Percentiles rank a stretch among this genome's conserved stretches.
These are phyloP conservation scores for Gonium pectorale DNA, from an alignment of 139 green algal genomes.

Conservation along the genomic window DNA sequence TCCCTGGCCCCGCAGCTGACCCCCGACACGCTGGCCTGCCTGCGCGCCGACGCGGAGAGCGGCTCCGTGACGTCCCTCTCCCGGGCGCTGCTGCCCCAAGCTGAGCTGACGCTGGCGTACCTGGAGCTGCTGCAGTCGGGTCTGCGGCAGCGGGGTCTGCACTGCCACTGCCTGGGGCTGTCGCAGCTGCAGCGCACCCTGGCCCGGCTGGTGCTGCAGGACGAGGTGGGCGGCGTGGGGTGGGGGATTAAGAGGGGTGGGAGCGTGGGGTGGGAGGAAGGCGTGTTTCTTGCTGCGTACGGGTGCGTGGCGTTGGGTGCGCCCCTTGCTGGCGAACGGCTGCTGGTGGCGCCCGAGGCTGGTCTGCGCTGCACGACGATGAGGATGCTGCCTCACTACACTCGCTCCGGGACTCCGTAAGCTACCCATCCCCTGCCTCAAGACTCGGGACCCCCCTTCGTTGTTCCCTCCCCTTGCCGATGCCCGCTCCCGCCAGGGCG, in stretches of 20 bases:
- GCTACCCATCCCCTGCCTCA: too few relatives aligned
- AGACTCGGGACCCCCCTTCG: not conserved
- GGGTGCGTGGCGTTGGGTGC: too few relatives aligned
- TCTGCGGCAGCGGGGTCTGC: conserved; percentile 20
- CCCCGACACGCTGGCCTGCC: not conserved
- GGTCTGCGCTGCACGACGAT: too few relatives aligned
- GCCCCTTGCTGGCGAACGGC: too few relatives aligned
- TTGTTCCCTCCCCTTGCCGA: not conserved
- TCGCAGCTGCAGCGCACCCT: conserved; percentile 62
- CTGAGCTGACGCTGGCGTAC: conserved; percentile 55
- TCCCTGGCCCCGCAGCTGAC: not conserved
- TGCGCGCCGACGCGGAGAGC: not conserved
- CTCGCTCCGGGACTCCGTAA: too few relatives aligned
- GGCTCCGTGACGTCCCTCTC: conserved; percentile 12
- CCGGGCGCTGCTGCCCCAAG: conserved; percentile 34
- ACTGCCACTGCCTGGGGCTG: conserved; percentile 54
- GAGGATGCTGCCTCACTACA: too few relatives aligned
- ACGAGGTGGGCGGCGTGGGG: conserved; percentile 39
- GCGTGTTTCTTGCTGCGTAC: too few relatives aligned
- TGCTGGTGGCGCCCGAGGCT: too few relatives aligned
- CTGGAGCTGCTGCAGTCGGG: conserved; percentile 49
- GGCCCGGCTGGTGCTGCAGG: conserved; percentile 48
- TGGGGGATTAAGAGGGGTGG: not conserved
- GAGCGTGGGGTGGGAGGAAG: not conserved
- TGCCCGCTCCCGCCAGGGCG: conserved; percentile 5